Conservation (phyloP, 768 basidiomycete species). For the Leccinum boreale region DNA sequence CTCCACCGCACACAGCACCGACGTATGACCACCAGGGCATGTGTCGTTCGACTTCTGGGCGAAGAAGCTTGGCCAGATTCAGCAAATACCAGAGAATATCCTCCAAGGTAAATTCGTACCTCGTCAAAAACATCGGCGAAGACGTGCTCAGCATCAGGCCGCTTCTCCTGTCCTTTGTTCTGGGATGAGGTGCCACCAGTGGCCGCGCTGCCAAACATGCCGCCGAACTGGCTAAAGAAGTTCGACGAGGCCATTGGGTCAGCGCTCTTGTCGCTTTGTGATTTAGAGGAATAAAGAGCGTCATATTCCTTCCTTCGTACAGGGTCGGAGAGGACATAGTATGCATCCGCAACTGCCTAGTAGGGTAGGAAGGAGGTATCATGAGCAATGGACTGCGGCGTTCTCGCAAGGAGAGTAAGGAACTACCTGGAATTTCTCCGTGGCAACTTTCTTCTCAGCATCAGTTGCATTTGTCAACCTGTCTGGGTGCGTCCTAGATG, state of each 20-base stretch:
- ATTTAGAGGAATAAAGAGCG: constrained; percentile 52
- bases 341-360: constrained; percentile 85
- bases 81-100: not conserved
- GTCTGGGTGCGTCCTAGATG: constrained; percentile 82
- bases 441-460: constrained; percentile 69
- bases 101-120: constrained; percentile 39
- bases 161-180: constrained; percentile 35
- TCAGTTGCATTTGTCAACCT: constrained; percentile 67
- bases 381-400: not conserved
- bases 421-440: constrained; percentile 81
- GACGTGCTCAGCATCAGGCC: constrained; percentile 75
- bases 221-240: constrained; percentile 76
- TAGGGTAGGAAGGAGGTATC: not conserved
- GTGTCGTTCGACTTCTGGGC: constrained; percentile 74
- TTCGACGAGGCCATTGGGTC: constrained; percentile 66
- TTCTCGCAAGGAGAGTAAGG: not conserved
- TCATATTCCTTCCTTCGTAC: constrained; percentile 74
- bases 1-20: constrained; percentile 68
- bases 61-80: constrained; percentile 52
- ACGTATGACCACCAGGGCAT: constrained; percentile 74
- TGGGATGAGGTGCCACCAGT: constrained; percentile 26
- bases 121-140: constrained; percentile 93
- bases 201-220: constrained; percentile 55
- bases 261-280: constrained; percentile 47
- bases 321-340: constrained; percentile 86